Evolutionary conservation across 176 grass and related monocot species (phyloP).

Genomic region (Secale cereale): DNA sequence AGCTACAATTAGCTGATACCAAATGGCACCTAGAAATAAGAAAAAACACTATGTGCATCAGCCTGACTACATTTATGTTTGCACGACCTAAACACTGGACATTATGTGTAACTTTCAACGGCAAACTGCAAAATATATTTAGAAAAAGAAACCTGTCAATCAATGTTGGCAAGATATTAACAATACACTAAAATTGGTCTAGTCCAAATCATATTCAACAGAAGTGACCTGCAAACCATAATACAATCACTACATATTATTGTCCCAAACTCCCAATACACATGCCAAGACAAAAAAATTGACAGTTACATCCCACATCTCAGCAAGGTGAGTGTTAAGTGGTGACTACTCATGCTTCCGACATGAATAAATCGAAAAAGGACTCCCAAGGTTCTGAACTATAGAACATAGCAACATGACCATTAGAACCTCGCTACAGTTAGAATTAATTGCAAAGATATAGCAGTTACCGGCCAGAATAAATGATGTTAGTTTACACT

Average conservation of each 20-base stretch:
- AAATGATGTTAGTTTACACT: neutral
- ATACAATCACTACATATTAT: neutral
- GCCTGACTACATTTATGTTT: constrained; percentile 7
- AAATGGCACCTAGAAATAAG: constrained; percentile 11
- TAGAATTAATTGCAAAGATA: neutral
- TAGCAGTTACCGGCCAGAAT: neutral
- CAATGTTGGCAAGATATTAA: too few species aligned
- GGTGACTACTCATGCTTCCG: neutral
- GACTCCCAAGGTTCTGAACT: neutral
- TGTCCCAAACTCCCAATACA: neutral
- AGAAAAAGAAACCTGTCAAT: neutral
- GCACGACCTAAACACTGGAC: constrained; percentile 1
- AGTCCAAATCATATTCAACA: too few species aligned
- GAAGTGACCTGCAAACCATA: neutral
- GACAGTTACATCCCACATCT: neutral
- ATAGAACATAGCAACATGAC: neutral
- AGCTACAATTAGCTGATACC: constrained; percentile 8
- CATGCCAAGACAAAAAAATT: constrained; percentile 15
- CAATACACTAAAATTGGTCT: too few species aligned
- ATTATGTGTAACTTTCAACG: constrained; percentile 16
- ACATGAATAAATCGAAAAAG: neutral
- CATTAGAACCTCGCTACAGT: neutral
- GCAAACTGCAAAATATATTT: constrained; percentile 14
- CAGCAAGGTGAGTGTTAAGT: neutral
- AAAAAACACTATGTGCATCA: constrained; percentile 3